phyloP scores from a whole-genome alignment of 192 early-diverging fungal species.

The Podila verticillata region DNA sequence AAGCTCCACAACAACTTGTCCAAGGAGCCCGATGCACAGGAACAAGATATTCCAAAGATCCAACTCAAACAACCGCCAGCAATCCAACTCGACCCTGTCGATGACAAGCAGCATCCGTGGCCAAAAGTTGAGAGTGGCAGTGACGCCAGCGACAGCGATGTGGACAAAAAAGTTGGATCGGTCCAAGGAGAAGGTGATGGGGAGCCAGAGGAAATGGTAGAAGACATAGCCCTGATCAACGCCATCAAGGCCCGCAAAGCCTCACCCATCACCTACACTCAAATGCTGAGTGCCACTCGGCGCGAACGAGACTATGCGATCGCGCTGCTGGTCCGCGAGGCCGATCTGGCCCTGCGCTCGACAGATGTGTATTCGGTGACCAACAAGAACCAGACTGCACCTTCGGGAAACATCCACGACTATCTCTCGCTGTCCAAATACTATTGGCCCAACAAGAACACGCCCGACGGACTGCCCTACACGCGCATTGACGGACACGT shows the following conservation, averaged over 20 bases:
- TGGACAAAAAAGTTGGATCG: not conserved
- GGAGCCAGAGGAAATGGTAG: not conserved
- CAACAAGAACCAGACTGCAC: slow-evolving; percentile 57
- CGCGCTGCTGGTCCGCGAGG: slow-evolving; percentile 39
- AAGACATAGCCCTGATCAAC: slow-evolving; percentile 17
- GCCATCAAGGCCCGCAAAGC: slow-evolving; percentile 17
- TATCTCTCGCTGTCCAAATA: slow-evolving; percentile 67
- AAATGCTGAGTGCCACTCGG: slow-evolving; percentile 28
- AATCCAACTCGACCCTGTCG: slow-evolving; percentile 14
- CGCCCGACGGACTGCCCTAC: slow-evolving; percentile 58
- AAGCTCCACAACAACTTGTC: too few relatives aligned
- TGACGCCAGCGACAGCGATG: not conserved
- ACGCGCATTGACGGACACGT: slow-evolving; percentile 58
- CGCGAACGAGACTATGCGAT: slow-evolving; percentile 49
- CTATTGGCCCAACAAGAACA: slow-evolving; percentile 61
- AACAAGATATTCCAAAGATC: not conserved
- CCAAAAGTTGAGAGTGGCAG: not conserved
- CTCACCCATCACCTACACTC: slow-evolving; percentile 24
- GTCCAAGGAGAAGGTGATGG: not conserved
- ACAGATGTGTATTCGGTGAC: slow-evolving; percentile 61
- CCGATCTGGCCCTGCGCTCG: slow-evolving; percentile 40
- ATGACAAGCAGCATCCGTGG: not conserved
- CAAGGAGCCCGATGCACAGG: not conserved
- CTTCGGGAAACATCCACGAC: slow-evolving; percentile 64
- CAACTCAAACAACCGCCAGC: slow-evolving; percentile 4